Evolutionary conservation across 768 basidiomycete species (phyloP).

Genomic region (Tremella fuciformis): DNA sequence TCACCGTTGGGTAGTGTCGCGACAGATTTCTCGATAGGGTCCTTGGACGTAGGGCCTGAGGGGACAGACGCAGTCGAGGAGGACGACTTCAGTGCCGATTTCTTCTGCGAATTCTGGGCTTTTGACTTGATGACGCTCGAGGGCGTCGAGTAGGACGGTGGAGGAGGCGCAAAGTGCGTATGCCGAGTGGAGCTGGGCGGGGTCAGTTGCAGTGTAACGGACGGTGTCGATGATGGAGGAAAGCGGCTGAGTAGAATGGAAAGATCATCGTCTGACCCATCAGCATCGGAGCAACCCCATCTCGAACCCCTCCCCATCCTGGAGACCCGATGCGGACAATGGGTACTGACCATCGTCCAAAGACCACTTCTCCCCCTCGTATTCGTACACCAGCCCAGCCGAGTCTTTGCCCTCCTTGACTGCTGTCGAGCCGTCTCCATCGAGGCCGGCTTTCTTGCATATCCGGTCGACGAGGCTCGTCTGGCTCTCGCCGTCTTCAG

Average conservation of each 20-base stretch:
- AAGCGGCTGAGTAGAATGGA: slow-evolving; percentile 78
- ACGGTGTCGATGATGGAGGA: slow-evolving; percentile 37
- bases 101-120: slow-evolving; percentile 40
- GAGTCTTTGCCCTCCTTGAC: slow-evolving; percentile 32
- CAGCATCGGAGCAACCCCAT: slow-evolving; percentile 1
- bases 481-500: slow-evolving; percentile 23
- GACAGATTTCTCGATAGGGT: neutral
- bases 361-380: slow-evolving; percentile 73
- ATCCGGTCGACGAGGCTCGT: slow-evolving; percentile 28
- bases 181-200: slow-evolving; percentile 52
- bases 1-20: neutral
- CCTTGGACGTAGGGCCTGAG: neutral
- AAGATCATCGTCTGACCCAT: slow-evolving; percentile 70
- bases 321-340: neutral
- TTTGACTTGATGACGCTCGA: slow-evolving; percentile 56
- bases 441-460: slow-evolving; percentile 23
- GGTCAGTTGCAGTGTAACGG: slow-evolving; percentile 50
- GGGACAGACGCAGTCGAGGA: neutral
- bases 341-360: slow-evolving; percentile 75
- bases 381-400: slow-evolving; percentile 77
- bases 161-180: slow-evolving; percentile 53
- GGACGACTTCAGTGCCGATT: slow-evolving; percentile 9
- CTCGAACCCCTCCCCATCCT: neutral
- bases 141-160: slow-evolving; percentile 66
- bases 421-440: slow-evolving; percentile 6